Evolutionary conservation across 352 stramenopile species (phyloP), one percentile per base, ranked within the genome.

Genomic region (Pythium brassicae): DNA sequence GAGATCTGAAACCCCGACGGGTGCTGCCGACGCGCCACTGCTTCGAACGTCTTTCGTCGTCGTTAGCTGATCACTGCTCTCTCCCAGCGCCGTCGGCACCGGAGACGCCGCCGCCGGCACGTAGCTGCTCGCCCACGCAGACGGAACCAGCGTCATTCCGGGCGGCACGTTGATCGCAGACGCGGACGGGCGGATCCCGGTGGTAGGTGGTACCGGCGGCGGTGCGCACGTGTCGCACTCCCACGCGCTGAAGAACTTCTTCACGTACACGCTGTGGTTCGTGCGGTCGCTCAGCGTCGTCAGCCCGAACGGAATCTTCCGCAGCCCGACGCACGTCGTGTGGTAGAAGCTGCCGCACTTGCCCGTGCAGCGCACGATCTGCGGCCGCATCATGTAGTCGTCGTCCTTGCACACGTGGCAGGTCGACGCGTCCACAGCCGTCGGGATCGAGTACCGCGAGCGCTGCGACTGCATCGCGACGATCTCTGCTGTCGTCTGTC

Each of bases 221-320:
- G 73, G 54, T 14, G 65, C 50, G 23, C 83, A 94, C 2, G 57
- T 55, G 51, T 89, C 69, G 47, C 83, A 94, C 49, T 86, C 72
- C 83, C 83, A 94, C 0, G 61, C 69, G 23, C 70, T 86, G 32
- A 94, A 92, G 63, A 89, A 92, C 62, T 94, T 94, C 51, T 87
- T 90, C 9, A 92, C 66, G 37, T 94, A 94, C 4, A 86, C 71
- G 9, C 61, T 63, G 52, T 92, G 83, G 46, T 94, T 92, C 12
- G 82, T 89, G 22, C 83, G 73, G 53, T 94, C 83, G 54, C 76
- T 92, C 49, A 90, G 68, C 2, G 82, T 94, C n/a, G 79, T 91
- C 40, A 94, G 60, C 2, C 83, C 82, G 46, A 94, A 94, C 8
- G 81, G 83, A 29, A 94, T 90, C 49, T 87, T 87, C 46, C 80